A percentile compares a stretch with the other conserved stretches of the same genome.
Evolutionary conservation across 2,329 filamentous ascomycete species (phyloP).

Genomic region (Microsporum canis): DNA sequence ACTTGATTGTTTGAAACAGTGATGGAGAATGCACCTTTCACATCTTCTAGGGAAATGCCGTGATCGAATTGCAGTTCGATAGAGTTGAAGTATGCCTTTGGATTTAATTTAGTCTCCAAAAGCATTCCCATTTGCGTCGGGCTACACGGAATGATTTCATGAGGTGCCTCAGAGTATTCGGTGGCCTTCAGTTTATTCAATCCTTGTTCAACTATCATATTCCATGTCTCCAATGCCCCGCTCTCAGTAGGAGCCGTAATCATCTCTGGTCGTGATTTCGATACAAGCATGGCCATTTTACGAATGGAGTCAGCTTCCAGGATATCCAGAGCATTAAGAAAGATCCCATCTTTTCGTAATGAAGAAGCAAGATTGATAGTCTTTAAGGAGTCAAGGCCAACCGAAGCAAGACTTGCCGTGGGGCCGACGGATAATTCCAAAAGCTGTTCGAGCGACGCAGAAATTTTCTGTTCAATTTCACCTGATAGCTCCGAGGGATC

Average conservation of each 20-base stretch:
- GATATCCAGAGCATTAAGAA: constrained; percentile 49
- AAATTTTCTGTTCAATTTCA: constrained; percentile 25
- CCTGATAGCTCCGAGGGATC: constrained; percentile 17
- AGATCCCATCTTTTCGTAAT: constrained; percentile 48
- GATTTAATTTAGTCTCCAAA: constrained; percentile 53
- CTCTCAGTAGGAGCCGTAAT: constrained; percentile 3
- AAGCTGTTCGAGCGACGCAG: constrained; percentile 31
- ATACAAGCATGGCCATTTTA: constrained; percentile 24
- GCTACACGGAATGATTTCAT: constrained; percentile 50
- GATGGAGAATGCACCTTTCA: constrained; percentile 41
- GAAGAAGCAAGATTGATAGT: constrained; percentile 54
- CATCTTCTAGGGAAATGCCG: constrained; percentile 23
- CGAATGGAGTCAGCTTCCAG: constrained; percentile 45
- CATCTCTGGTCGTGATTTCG: constrained; percentile 8
- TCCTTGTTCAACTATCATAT: constrained; percentile 18
- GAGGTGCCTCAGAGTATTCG: constrained; percentile 16
- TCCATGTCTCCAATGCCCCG: constrained; percentile 13
- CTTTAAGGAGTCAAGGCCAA: constrained; percentile 56
- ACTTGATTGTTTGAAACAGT: constrained; percentile 51
- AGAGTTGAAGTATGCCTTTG: constrained; percentile 64
- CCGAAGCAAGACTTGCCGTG: constrained; percentile 38
- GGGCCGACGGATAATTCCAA: constrained; percentile 31
- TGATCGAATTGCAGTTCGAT: constrained; percentile 51
- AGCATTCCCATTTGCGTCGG: constrained; percentile 71
- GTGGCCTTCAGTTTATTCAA: constrained; percentile 35